Base-by-base conservation (phyloP, 1,284 basidiomycete genomes). In the Psilocybe mexicana region DNA sequence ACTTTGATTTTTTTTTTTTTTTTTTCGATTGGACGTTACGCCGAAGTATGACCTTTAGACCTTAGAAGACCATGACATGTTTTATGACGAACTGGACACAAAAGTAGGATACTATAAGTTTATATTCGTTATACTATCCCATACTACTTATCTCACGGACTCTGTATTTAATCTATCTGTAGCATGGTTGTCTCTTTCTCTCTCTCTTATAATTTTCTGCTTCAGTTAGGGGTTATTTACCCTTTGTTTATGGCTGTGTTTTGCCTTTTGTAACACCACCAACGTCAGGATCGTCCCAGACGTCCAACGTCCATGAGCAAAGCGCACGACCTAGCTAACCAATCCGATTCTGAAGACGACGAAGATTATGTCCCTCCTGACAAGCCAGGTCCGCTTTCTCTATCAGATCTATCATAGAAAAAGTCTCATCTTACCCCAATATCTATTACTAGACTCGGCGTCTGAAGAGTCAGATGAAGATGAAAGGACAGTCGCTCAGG, bases 311-410 rank as follows among this genome's bases (percentile, higher is more conserved):
- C 33, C 43, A 45, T 54, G 43, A 45, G 44, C 53, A 43, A 45
- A 24, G 52, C 43, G 38, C 42, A 43, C 23, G 38, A 40, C n/a
- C 38, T 14, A 4, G 45, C 49, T 44, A 48, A 56, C 47, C 54
- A 67, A 12, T 79, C 80, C 2, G 87, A 88, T 67, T 86, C 84
- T 38, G 87, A 87, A 63, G 81, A 85, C 62, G 88, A 90, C 61
- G 70, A 72, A 8, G 87, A 89, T 67, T 90, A 87, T 57, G 74
- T 85, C n/a, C 88, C 86, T 23, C 75, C 77, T 14, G 70, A 67
- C 25, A 71, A 77, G 23, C 69, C 69, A 62, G 76, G 78, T 81
- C 56, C 62, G 62, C 66, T 52, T n/a, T 7, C 43, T 25, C 26
- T 24, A 35, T 43, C 26, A 6, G 25, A 14, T 28, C 7, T n/a